Evolutionary conservation across 2,329 filamentous ascomycete genomes (phyloP).

Genomic region (Aaosphaeria arxii): DNA sequence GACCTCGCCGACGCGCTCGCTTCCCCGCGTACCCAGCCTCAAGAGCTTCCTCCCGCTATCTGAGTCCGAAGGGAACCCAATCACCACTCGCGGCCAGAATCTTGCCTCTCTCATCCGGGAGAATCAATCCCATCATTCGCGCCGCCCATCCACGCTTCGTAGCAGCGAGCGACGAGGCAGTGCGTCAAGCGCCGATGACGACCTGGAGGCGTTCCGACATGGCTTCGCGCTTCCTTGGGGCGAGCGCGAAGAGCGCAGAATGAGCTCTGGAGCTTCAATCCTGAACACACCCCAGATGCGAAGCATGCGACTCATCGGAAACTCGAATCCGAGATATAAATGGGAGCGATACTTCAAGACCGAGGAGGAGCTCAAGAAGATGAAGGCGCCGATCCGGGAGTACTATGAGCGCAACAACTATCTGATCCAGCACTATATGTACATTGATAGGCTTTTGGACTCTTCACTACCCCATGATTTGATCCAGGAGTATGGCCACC

Average conservation of each 20-base stretch:
- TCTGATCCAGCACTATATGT: conserved; percentile 86
- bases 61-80: conserved; percentile 22
- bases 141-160: conserved; percentile 29
- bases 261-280: conserved; percentile 41
- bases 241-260: conserved; percentile 29
- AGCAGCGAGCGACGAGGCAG: conserved; percentile 28
- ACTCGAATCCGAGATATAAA: conserved; percentile 78
- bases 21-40: conserved; percentile 30
- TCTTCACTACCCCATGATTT: conserved; percentile 89
- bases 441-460: conserved; percentile 87
- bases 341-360: conserved; percentile 87
- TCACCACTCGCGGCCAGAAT: conserved; percentile 45
- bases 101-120: conserved; percentile 32
- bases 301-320: conserved; percentile 83
- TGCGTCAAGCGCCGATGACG: conserved; percentile 28
- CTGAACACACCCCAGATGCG: conserved; percentile 65
- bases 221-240: conserved; percentile 29
- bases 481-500: conserved; percentile 80
- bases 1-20: conserved; percentile 1
- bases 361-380: conserved; percentile 67
- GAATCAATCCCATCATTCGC: conserved; percentile 6
- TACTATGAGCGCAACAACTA: conserved; percentile 91
- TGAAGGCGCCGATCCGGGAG: conserved; percentile 71
- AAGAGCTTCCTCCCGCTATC: conserved; percentile 43
- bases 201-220: conserved; percentile 24